Percentiles rank a stretch among this genome's conserved stretches.
phyloP scores from a whole-genome alignment of 1,139 yeast species.

The Yamadazyma trypodendri region DNA sequence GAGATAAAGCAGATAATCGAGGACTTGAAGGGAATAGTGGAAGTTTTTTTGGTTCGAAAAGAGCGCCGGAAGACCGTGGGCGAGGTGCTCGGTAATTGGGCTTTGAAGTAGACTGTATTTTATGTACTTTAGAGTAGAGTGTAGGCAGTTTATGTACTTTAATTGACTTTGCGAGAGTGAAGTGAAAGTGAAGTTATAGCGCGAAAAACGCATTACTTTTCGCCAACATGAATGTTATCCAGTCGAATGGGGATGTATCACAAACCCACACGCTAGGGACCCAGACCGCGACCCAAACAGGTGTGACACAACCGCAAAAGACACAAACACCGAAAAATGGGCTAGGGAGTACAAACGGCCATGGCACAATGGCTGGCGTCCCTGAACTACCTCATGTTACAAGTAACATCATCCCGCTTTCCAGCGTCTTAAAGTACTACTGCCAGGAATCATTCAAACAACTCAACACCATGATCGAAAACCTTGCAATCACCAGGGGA shows the following conservation, averaged over 20 bases:
- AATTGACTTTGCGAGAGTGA: too few relatives aligned
- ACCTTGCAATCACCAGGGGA: conserved; percentile 40
- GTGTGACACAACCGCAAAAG: too few relatives aligned
- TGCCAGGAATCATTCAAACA: conserved; percentile 66
- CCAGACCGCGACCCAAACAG: too few relatives aligned
- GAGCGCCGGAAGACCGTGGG: conserved; percentile 27
- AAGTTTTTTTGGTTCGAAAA: conserved; percentile 38
- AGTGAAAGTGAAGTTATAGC: too few relatives aligned
- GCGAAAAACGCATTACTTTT: too few relatives aligned
- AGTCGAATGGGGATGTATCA: neutral
- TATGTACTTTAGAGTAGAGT: neutral
- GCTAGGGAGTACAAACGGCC: neutral
- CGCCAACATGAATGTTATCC: neutral
- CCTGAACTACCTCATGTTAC: conserved; percentile 74
- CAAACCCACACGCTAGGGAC: too few relatives aligned
- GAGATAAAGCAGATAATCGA: conserved; percentile 24
- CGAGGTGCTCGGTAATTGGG: conserved; percentile 15
- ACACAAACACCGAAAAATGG: neutral
- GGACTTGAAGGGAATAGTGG: conserved; percentile 31
- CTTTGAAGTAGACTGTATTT: conserved; percentile 3
- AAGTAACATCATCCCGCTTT: conserved; percentile 65
- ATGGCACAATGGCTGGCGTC: neutral
- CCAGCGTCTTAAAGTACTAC: conserved; percentile 56
- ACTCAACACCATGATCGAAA: conserved; percentile 59
- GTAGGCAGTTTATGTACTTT: too few relatives aligned